Percentiles rank a stretch among this genome's conserved stretches.
Conservation (phyloP, 2,329 filamentous ascomycete genomes). For the Pyricularia sp. region DNA sequence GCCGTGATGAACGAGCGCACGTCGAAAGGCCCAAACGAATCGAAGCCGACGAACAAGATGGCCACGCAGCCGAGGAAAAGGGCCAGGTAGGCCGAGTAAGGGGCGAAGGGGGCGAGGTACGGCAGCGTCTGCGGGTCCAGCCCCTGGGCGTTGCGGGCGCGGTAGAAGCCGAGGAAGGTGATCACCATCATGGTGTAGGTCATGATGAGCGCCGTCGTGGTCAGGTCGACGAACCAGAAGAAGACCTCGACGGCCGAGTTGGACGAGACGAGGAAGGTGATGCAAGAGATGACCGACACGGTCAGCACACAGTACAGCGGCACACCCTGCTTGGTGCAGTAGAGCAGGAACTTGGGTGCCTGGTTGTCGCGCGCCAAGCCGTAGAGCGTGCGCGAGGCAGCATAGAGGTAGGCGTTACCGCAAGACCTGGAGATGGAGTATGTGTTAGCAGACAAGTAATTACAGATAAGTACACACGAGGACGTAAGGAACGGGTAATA, state of each 20-base stretch:
- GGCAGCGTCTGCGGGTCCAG: constrained; percentile 25
- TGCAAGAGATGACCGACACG: constrained; percentile 15
- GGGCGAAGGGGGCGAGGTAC: constrained; percentile 35
- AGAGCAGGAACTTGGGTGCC: constrained; percentile 24
- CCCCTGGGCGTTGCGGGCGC: constrained; percentile 37
- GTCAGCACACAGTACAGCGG: constrained; percentile 19
- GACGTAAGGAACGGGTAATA: background rate
- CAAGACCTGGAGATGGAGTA: constrained; percentile 18
- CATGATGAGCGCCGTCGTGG: constrained; percentile 23
- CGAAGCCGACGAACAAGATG: constrained; percentile 39
- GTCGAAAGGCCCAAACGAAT: constrained; percentile 34
- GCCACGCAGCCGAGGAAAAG: constrained; percentile 30
- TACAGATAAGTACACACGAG: background rate
- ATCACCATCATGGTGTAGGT: constrained; percentile 28
- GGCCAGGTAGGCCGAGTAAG: constrained; percentile 33
- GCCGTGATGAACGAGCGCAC: constrained; percentile 25
- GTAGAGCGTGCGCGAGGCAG: constrained; percentile 31
- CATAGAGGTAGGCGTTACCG: constrained; percentile 34
- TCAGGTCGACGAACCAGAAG: constrained; percentile 17
- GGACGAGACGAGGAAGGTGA: constrained; percentile 19
- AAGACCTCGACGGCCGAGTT: constrained; percentile 18
- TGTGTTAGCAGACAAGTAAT: background rate
- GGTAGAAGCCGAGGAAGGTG: constrained; percentile 30
- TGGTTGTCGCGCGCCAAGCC: constrained; percentile 31
- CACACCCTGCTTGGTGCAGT: constrained; percentile 26